Base-by-base conservation (phyloP, 2,329 filamentous ascomycete species). In the Tolypocladium tundrense region DNA sequence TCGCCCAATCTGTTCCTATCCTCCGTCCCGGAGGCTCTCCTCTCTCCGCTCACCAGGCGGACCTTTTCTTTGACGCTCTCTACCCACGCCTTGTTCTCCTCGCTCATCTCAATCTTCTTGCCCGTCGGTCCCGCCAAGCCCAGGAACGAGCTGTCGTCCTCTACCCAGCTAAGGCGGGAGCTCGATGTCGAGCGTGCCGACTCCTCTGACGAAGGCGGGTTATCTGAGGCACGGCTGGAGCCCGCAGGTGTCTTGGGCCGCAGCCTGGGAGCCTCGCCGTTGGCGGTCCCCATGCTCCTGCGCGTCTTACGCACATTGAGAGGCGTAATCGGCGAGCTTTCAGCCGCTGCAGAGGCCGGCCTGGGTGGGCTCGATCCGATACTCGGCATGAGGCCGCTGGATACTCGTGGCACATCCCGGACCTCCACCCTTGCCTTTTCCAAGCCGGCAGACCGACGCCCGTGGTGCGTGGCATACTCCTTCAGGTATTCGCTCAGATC, bases 401-500 rank as follows among this genome's bases (percentile, higher is more conserved):
- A 59, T 11, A 63, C 61, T 19, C 67, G 68, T 14, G 76, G 73
- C 8, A 79, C 62, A 61, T 84, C 82, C 61, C 77, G 79, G 27
- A 88, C 76, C 65, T 87, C 84, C 10, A 87, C 78, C 67, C 79
- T 82, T 58, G 79, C 75, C 54, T 79, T 77, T 13, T 69, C 69
- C 37, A 68, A 67, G 57, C 72, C 72, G 59, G 75, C 71, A 55
- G 82, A 82, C 48, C 83, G 85, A n/a, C 90, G 86, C 50, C 90
- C 89, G 69, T 99, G 94, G 69, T 99, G 94, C 59, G 86, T 85
- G 9, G 91, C 92, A 67, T 97, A 99, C 70, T 96, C 91, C 65
- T 91, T 88, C 48, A 99, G 79, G 68, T 97, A 99, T 71, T 97
- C 94, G 42, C 89, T 93, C 24, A 99, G 78, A 71, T 99, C 94